A percentile compares a stretch with the other conserved stretches of the same genome.
Evolutionary conservation across 768 basidiomycete species (phyloP).

Genomic region (Rhizopogon sp.): DNA sequence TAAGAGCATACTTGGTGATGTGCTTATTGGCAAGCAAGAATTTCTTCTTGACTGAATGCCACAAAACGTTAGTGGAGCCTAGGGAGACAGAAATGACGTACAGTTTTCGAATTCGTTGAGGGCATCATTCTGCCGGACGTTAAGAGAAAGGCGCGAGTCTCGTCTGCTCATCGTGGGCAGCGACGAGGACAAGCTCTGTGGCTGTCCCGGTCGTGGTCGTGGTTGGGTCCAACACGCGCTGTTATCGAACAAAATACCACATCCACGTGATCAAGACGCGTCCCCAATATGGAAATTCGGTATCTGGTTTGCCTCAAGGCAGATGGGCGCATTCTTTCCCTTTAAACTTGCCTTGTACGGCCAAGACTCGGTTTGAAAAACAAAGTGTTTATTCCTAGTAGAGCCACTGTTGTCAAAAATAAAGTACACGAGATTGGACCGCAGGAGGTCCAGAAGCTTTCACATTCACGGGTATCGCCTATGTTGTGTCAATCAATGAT

Average conservation of each 20-base stretch:
- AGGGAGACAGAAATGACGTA: constrained; percentile 35
- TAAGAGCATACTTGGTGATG: constrained; percentile 68
- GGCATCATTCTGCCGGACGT: constrained; percentile 69
- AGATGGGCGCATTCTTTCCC: constrained; percentile 3
- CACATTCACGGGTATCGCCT: constrained; percentile 1
- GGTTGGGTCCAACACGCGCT: constrained; percentile 24
- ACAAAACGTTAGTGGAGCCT: constrained; percentile 18
- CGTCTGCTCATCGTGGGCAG: constrained; percentile 28
- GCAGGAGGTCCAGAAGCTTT: constrained; percentile 11
- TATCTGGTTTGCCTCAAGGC: constrained; percentile 21
- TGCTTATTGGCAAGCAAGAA: constrained; percentile 88
- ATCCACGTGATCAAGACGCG: constrained; percentile 26
- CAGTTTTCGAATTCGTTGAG: constrained; percentile 83
- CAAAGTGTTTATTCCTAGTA: constrained; percentile 4
- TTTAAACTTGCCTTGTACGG: constrained; percentile 24
- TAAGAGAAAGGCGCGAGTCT: constrained; percentile 43
- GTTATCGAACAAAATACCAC: constrained; percentile 26
- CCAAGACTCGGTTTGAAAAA: neutral
- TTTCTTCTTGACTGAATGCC: constrained; percentile 81
- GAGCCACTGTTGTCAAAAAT: constrained; percentile 10
- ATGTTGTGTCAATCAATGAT: constrained; percentile 7
- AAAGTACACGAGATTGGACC: constrained; percentile 3
- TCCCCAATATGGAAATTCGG: constrained; percentile 9
- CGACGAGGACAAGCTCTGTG: constrained; percentile 14
- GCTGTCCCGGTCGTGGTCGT: constrained; percentile 14